Base-by-base conservation (phyloP, 305 asterid species). In the Fraxinus angustifolia region DNA sequence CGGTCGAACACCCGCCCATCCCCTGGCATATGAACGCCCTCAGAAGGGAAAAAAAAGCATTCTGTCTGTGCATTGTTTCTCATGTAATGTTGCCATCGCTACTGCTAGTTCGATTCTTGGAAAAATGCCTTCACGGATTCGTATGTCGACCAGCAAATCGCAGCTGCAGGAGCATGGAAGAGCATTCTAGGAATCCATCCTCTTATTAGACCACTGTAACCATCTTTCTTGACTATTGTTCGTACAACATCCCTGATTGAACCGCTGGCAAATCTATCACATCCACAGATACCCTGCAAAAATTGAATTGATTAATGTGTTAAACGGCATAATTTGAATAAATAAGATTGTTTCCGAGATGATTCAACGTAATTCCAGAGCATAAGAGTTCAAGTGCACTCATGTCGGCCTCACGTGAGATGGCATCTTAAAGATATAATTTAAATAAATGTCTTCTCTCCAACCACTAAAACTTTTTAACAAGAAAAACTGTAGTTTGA, bases 161-260 rank as follows among this genome's bases (percentile, higher is more conserved):
- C 84, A 56, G 88, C 88, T 33, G 88, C 84, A n/a, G 88, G 88
- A 38, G 86, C 86, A 48, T 76, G 84, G 81, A 82, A 82, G 40
- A 82, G 82, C 79, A 82, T 82, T 77, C 85, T 86, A 30, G 86
- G 87, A 19, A 77, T 74, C 87, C 86, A 79, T 4, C 84, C 85
- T 17, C 84, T 77, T 74, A 78, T 31, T 2, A 86, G 82, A 12
- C 87, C 85, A 1, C 83, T 38, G 14, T 84, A 79, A 6, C 88
- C 88, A 28, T 83, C 85, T 71, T 77, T 81, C 62, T 68, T 42
- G 58, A 83, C 78, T 28, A 83, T 81, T 17, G 83, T 79, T 80
- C 17, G 34, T 8, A 79, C 3, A 26, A 81, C 87, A 30, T 83
- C 83, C 7, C 83, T 21, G 1, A 83, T 86, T 33, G 88, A 86